These are phyloP conservation scores for Hydnum rufescens DNA, from an alignment of 768 basidiomycete genomes.

Conservation along the genomic window DNA sequence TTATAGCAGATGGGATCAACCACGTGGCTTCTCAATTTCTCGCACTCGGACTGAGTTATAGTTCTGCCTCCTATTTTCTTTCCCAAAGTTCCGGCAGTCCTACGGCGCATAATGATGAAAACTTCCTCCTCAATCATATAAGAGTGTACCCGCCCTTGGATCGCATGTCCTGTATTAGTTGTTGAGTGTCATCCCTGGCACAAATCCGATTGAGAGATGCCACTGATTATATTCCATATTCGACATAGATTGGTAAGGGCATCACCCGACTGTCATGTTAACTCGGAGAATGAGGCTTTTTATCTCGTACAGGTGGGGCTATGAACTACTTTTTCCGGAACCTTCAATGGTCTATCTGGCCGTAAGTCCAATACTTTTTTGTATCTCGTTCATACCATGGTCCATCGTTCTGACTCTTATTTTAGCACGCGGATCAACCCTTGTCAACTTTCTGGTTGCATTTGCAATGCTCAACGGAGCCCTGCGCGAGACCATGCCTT, in stretches of 20 bases:
- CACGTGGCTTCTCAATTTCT: conserved; percentile 60
- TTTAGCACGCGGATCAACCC: conserved; percentile 34
- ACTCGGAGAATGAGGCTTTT: not conserved
- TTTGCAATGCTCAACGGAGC: conserved; percentile 55
- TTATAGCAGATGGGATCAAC: conserved; percentile 45
- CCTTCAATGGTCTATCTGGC: conserved; percentile 41
- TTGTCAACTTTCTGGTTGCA: conserved; percentile 55
- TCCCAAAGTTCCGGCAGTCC: not conserved
- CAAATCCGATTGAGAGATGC: not conserved
- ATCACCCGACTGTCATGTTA: not conserved
- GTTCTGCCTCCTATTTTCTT: not conserved
- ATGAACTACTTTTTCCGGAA: conserved; percentile 58
- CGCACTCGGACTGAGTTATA: conserved; percentile 36
- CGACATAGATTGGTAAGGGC: conserved; percentile 38
- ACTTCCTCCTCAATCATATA: conserved; percentile 44
- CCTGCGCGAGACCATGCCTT: conserved; percentile 64
- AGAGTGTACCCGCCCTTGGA: conserved; percentile 53
- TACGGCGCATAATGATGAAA: conserved; percentile 37
- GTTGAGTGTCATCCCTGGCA: conserved; percentile 26
- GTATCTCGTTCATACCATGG: not conserved
- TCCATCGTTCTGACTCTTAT: not conserved
- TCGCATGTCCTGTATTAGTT: conserved; percentile 59
- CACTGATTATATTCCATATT: not conserved
- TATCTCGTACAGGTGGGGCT: conserved; percentile 34
- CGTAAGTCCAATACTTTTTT: conserved; percentile 20